Evolutionary conservation across 202 grass and related monocot genomes (phyloP), one percentile per base, ranked within the genome.

Genomic region (Eragrostis tef): DNA sequence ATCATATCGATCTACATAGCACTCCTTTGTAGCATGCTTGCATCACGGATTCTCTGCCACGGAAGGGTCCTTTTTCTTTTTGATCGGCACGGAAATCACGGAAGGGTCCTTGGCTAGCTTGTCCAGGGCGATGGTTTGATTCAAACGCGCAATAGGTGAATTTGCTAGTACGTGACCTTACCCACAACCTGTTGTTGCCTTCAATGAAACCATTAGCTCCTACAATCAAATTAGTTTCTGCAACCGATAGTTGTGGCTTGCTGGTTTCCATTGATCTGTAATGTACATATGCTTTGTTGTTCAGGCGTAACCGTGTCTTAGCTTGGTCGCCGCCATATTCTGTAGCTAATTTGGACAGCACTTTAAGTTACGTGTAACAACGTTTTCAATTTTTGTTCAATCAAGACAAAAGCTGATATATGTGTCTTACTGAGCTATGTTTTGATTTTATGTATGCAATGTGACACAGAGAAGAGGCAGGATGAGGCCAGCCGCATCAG

Each of bases 401-500:
- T 60, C 57, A 26, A 26, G 25, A 24, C 21, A 60, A 60, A 25
- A 12, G 1, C 2, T 58, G 54, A 6, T 58, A 24, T 58, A 0
- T 24, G 9, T 78, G 2, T 45, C 9, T 0, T 24, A 12, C 36
- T 56, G 7, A 59, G 21, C 15, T 68, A 8, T 12, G 68, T 39
- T 56, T 31, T 80, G 16, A 81, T 81, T 64, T 0, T 76, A 10
- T 70, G 16, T 77, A 4, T 81, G 71, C 16, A 9, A 25, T 39
- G 8, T 65, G 7, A 71, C n/a, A 50, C 86, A 94, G 90, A 98
- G 50, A 98, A 86, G 88, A 94, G 94, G 77, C 90, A 94, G 57
- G 92, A 88, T 78, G 94, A 98, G 86, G 86, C 94, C 66, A 81
- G 81, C 75, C 89, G 92, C 71, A 98, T 98, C 79, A 88, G 92